phyloP scores from a whole-genome alignment of 148 eudicot genomes.

The Camellia sinensis region DNA sequence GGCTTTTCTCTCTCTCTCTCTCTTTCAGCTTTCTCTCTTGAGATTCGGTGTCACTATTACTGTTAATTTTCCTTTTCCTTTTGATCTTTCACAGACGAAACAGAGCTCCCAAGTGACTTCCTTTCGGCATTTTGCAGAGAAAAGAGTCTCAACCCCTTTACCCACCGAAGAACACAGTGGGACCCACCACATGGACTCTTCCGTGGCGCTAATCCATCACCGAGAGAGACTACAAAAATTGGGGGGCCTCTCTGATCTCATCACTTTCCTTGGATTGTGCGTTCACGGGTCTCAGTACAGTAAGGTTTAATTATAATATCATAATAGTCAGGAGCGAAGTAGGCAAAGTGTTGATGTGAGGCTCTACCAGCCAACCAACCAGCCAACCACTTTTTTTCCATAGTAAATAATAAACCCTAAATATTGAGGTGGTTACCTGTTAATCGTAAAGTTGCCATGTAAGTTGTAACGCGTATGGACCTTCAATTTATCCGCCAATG shows the following conservation, averaged over 20 bases:
- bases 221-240: neutral
- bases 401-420: neutral
- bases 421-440: neutral
- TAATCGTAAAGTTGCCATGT: neutral
- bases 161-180: neutral
- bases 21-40: neutral
- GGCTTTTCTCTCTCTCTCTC: neutral
- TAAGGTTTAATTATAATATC: too few relatives aligned
- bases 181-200: neutral
- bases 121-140: neutral
- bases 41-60: too few relatives aligned
- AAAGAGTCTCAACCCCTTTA: neutral
- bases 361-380: constrained; percentile 12
- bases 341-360: neutral
- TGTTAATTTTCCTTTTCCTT: neutral
- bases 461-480: too few relatives aligned
- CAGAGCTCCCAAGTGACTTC: neutral
- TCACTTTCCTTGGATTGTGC: neutral
- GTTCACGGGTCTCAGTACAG: constrained; percentile 6
- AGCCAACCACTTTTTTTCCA: neutral
- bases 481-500: too few relatives aligned
- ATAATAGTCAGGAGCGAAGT: neutral
- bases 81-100: neutral
- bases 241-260: neutral
- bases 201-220: neutral